These are phyloP conservation scores for Starmerella floricola DNA, from an alignment of 805 yeast genomes.

Conservation along the genomic window DNA sequence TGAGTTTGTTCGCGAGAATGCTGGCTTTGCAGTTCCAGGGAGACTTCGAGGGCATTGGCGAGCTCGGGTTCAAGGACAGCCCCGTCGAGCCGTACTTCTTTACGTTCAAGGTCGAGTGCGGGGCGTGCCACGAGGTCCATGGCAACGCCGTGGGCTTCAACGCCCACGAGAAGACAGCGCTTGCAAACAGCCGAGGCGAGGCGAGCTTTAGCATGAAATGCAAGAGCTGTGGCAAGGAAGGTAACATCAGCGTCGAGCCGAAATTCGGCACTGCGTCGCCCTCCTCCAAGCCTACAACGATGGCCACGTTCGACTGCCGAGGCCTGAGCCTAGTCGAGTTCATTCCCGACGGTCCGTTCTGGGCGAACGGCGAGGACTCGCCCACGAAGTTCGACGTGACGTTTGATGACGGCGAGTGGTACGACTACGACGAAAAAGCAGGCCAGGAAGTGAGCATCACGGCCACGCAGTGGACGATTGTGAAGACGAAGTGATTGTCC, in stretches of 20 bases:
- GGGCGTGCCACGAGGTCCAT: conserved; percentile 67
- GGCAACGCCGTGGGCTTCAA: conserved; percentile 59
- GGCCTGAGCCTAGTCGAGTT: conserved; percentile 68
- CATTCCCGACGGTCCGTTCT: conserved; percentile 36
- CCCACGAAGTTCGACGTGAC: conserved; percentile 48
- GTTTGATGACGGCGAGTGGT: conserved; percentile 80
- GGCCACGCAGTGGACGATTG: conserved; percentile 57
- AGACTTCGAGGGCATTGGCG: conserved; percentile 43
- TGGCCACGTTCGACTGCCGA: conserved; percentile 70
- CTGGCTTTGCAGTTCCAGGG: conserved; percentile 31
- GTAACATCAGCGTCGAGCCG: conserved; percentile 26
- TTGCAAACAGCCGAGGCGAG: conserved; percentile 64
- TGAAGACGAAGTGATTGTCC: conserved; percentile 22
- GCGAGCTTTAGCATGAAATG: conserved; percentile 76
- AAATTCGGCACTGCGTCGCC: conserved; percentile 25
- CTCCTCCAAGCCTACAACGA: conserved; percentile 33
- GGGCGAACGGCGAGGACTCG: conserved; percentile 37
- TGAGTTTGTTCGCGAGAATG: conserved; percentile 23
- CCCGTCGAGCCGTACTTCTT: conserved; percentile 56
- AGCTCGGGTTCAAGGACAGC: conserved; percentile 49
- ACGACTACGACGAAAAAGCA: conserved; percentile 83
- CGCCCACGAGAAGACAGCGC: conserved; percentile 36
- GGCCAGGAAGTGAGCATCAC: conserved; percentile 70
- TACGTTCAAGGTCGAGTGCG: conserved; percentile 61
- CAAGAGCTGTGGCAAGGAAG: conserved; percentile 42